Conservation (phyloP, 2,329 filamentous ascomycete species). For the Cadophora sp. region DNA sequence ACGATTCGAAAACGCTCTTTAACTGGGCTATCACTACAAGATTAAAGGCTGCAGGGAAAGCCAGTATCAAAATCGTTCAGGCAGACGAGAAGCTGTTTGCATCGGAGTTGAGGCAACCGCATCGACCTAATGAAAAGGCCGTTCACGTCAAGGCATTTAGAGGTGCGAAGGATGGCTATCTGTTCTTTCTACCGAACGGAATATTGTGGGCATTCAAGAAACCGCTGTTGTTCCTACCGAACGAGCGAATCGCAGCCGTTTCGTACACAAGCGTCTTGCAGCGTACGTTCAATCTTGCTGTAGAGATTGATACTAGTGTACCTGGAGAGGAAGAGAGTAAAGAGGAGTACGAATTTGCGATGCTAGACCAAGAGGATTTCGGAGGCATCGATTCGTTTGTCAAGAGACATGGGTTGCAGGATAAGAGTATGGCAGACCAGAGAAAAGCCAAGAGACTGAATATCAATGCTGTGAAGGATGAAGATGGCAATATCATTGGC, state of each 20-base stretch:
- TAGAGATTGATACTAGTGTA: constrained; percentile 60
- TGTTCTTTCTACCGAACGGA: constrained; percentile 71
- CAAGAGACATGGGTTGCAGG: constrained; percentile 65
- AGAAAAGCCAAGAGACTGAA: constrained; percentile 68
- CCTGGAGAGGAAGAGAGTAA: constrained; percentile 49
- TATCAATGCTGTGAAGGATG: constrained; percentile 58
- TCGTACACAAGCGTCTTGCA: constrained; percentile 73
- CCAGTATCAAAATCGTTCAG: constrained; percentile 54
- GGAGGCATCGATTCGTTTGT: constrained; percentile 69
- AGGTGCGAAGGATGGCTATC: constrained; percentile 71
- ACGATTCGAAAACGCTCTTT: constrained; percentile 64
- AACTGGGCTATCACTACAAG: constrained; percentile 65
- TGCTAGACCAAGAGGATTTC: constrained; percentile 75
- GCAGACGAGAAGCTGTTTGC: constrained; percentile 64
- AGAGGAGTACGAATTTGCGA: constrained; percentile 71
- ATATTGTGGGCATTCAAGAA: constrained; percentile 77
- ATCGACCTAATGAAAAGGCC: constrained; percentile 65
- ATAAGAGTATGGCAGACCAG: constrained; percentile 73
- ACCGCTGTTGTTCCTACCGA: constrained; percentile 68
- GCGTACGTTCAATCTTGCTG: constrained; percentile 71
- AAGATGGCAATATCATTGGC: constrained; percentile 48
- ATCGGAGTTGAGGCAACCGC: constrained; percentile 61
- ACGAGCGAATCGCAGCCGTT: constrained; percentile 65
- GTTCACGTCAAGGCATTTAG: constrained; percentile 72
- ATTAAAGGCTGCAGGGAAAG: constrained; percentile 57